phyloP scores from a whole-genome alignment of 2,329 filamentous ascomycete species.

The Venturia aucupariae region DNA sequence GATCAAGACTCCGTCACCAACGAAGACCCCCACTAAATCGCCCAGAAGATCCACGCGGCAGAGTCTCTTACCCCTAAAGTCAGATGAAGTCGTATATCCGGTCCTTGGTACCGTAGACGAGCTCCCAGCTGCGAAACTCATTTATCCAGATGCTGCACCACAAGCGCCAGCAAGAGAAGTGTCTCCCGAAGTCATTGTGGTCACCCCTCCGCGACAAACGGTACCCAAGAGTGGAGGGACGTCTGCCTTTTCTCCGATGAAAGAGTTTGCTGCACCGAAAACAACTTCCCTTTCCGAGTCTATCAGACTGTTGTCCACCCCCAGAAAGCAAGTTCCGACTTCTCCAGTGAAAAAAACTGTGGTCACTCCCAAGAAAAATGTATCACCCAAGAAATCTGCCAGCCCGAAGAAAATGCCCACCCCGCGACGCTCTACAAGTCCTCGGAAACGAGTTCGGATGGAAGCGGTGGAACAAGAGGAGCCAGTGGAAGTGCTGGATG shows the following conservation, averaged over 20 bases:
- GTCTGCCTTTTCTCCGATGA: conserved; percentile 8
- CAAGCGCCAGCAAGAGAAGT: neutral
- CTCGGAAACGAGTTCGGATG: conserved; percentile 10
- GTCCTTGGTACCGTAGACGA: neutral
- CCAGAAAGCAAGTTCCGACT: conserved; percentile 35
- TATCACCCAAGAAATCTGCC: conserved; percentile 26
- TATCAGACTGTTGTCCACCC: conserved; percentile 40
- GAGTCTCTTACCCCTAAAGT: conserved; percentile 2
- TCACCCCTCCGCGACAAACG: conserved; percentile 2
- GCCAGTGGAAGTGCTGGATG: conserved; percentile 21
- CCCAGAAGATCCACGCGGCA: conserved; percentile 12
- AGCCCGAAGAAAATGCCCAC: conserved; percentile 31
- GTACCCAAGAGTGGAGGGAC: neutral
- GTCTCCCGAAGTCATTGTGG: neutral
- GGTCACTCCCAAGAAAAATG: conserved; percentile 22
- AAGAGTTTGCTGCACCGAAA: conserved; percentile 5
- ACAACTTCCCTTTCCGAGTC: conserved; percentile 28
- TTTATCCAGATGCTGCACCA: neutral
- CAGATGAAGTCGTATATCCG: neutral
- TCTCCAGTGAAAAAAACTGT: conserved; percentile 34
- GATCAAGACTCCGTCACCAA: conserved; percentile 6
- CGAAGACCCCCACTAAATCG: conserved; percentile 9
- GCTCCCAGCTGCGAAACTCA: neutral
- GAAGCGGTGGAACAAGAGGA: conserved; percentile 19
- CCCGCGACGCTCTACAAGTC: conserved; percentile 19